Evolutionary conservation across 495 filamentous ascomycete genomes (phyloP).

Genomic region (Entonaema liquescens): DNA sequence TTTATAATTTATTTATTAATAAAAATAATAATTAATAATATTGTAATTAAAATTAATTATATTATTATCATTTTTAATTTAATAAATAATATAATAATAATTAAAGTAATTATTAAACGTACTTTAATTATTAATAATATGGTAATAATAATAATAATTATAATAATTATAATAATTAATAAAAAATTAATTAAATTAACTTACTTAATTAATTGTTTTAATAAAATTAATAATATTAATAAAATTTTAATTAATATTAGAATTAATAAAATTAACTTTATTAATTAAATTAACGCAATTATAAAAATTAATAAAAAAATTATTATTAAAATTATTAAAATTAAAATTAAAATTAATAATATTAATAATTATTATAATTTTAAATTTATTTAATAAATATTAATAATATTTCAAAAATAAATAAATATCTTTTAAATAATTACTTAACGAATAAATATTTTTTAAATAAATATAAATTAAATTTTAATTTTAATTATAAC

Average conservation of each 20-base stretch:
- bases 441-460: no score
- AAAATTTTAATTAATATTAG: background rate
- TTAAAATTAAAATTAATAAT: background rate
- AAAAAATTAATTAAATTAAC: no score
- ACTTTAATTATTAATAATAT: background rate
- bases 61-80: background rate
- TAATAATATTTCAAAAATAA: background rate
- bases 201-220: background rate
- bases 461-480: no score
- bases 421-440: background rate
- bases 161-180: no score
- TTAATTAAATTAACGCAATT: background rate
- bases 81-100: background rate
- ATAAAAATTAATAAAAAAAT: background rate
- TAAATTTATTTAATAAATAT: background rate
- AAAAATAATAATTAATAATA: background rate
- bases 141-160: background rate
- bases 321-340: background rate
- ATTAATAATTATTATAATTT: background rate
- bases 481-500: no score
- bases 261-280: background rate
- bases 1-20: background rate
- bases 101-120: no score
- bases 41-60: background rate
- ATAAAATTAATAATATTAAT: background rate